Percentiles rank a stretch among this genome's conserved stretches.
Evolutionary conservation across 768 basidiomycete genomes (phyloP).

Genomic region (Boletellus sp.): DNA sequence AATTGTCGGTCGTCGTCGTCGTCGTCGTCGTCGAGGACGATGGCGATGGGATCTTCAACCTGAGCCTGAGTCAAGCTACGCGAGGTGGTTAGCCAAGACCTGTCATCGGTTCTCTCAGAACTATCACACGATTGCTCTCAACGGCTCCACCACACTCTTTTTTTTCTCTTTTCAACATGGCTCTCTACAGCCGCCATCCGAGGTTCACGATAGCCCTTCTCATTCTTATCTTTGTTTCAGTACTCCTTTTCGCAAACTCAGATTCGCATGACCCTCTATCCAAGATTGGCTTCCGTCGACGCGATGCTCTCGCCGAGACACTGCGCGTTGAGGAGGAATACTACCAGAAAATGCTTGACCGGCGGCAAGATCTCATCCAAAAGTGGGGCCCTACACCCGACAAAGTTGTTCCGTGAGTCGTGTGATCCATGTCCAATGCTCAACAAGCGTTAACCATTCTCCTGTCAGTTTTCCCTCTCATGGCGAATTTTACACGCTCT

Average conservation of each 20-base stretch:
- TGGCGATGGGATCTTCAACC: too few species aligned
- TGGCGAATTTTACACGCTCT: conserved; percentile 32
- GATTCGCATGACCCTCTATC: conserved; percentile 6
- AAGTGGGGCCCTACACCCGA: conserved; percentile 54
- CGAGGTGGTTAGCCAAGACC: too few species aligned
- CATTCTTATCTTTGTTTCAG: conserved; percentile 22
- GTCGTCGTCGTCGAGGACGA: too few species aligned
- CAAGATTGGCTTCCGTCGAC: neutral
- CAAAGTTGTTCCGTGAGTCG: conserved; percentile 36
- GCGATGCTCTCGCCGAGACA: conserved; percentile 5
- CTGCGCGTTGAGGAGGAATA: conserved; percentile 21
- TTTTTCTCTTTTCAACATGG: conserved; percentile 11
- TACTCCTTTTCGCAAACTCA: conserved; percentile 28
- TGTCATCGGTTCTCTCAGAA: neutral
- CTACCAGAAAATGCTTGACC: conserved; percentile 41
- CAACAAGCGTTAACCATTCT: neutral
- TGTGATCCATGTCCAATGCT: neutral
- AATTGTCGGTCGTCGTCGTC: too few species aligned
- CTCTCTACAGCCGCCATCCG: conserved; percentile 29
- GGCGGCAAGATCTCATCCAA: conserved; percentile 44
- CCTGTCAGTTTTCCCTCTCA: conserved; percentile 27
- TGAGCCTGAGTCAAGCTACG: too few species aligned
- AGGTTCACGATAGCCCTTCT: conserved; percentile 29
- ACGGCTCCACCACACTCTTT: conserved; percentile 12
- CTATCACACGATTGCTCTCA: conserved; percentile 5